phyloP scores from a whole-genome alignment of 2,329 filamentous ascomycete genomes.

The Xylariaceae sp. region DNA sequence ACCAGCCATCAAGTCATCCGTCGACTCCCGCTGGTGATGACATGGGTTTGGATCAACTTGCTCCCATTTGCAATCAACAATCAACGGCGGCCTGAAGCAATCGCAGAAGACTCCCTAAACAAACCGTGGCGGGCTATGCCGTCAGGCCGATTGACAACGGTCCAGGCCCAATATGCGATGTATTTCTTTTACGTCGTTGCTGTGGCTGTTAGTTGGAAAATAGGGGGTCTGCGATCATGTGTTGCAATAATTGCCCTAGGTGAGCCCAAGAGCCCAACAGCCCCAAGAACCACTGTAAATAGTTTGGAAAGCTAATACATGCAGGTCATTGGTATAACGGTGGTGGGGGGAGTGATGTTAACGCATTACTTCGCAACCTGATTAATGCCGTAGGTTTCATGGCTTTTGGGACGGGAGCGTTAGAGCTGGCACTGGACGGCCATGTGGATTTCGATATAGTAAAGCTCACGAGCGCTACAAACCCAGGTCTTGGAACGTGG shows the following conservation, averaged over 20 bases:
- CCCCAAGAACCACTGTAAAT: no score
- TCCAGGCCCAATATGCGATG: constrained; percentile 25
- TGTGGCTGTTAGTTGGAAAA: constrained; percentile 7
- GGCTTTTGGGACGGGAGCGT: constrained; percentile 7
- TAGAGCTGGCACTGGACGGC: constrained; percentile 11
- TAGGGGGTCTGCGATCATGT: constrained; percentile 24
- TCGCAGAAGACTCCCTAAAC: constrained; percentile 36
- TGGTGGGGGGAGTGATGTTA: no score
- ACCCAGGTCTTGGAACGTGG: no score
- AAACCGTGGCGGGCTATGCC: constrained; percentile 40
- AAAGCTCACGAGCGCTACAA: no score
- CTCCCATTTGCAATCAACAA: constrained; percentile 36
- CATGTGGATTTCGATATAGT: neutral
- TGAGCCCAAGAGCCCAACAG: no score
- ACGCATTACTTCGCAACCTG: constrained; percentile 7
- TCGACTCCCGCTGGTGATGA: constrained; percentile 15
- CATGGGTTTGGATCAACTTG: constrained; percentile 36
- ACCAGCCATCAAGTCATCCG: no score
- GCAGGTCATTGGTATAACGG: no score
- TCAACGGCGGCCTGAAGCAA: constrained; percentile 29
- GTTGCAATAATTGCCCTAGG: neutral
- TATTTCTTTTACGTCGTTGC: constrained; percentile 6
- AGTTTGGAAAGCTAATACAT: no score
- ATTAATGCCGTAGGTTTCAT: constrained; percentile 12
- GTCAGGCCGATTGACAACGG: constrained; percentile 21